A percentile compares a stretch with the other conserved stretches of the same genome.
Conservation (phyloP, 116 monocot genomes). For the Papilionanthe hybrid region DNA sequence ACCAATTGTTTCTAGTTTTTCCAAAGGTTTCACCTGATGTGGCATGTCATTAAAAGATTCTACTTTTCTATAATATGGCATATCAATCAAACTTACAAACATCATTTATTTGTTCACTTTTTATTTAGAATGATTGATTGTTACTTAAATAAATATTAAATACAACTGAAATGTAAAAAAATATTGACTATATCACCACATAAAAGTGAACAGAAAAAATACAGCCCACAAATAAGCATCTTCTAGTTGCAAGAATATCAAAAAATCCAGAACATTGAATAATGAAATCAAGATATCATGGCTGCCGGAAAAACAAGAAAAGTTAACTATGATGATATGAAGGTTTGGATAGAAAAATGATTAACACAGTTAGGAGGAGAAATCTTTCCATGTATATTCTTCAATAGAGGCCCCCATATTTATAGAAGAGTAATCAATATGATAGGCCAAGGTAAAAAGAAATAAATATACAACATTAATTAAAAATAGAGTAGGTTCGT, state of each 20-base stretch:
- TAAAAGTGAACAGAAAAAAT: neutral
- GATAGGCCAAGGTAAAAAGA: neutral
- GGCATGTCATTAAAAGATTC: neutral
- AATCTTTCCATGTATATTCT: neutral
- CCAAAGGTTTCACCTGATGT: slow-evolving; percentile 39
- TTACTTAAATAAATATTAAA: neutral
- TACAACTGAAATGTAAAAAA: neutral
- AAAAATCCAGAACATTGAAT: neutral
- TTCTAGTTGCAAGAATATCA: neutral
- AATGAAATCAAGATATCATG: neutral
- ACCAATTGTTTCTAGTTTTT: slow-evolving; percentile 47
- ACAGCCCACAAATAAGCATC: neutral
- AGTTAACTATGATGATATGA: neutral
- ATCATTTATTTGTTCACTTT: neutral
- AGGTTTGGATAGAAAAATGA: neutral
- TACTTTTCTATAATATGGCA: slow-evolving; percentile 5
- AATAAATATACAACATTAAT: neutral
- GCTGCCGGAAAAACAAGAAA: neutral
- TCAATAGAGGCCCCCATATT: neutral
- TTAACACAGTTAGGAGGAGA: neutral
- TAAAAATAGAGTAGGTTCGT: neutral
- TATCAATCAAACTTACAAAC: neutral
- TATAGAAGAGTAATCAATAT: neutral
- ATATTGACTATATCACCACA: neutral
- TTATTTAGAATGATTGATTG: neutral